These are phyloP conservation scores for Jaltomata sinuosa DNA, from an alignment of 257 asterid genomes.

Conservation along the genomic window DNA sequence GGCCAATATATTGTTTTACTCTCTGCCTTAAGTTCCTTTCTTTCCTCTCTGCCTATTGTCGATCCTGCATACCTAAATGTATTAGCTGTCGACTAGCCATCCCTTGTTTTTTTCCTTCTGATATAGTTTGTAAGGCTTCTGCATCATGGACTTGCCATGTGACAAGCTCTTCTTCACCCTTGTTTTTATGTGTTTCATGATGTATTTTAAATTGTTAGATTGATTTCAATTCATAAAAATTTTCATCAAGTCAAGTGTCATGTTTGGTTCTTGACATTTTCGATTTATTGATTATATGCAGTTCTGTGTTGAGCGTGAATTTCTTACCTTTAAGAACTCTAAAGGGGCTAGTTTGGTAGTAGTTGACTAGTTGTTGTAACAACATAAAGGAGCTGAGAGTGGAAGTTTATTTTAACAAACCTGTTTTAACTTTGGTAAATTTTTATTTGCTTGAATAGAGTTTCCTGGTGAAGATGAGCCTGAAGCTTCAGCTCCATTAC, in stretches of 20 bases:
- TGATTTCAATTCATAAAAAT: neutral
- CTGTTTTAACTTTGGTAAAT: neutral
- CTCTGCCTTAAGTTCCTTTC: neutral
- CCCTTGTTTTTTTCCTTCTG: neutral
- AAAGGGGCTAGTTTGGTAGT: neutral
- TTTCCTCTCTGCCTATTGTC: neutral
- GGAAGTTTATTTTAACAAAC: neutral
- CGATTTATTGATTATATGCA: neutral
- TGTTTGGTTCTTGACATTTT: neutral
- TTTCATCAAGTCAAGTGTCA: neutral
- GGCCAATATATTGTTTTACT: neutral
- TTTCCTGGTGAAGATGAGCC: slow-evolving; percentile 59
- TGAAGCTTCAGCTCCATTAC: slow-evolving; percentile 55
- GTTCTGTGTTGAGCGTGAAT: neutral
- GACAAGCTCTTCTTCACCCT: neutral
- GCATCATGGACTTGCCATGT: neutral
- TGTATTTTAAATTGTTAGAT: neutral
- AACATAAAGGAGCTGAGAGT: neutral
- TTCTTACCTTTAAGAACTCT: neutral
- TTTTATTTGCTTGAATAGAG: slow-evolving; percentile 30
- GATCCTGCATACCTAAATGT: neutral
- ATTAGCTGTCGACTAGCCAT: neutral
- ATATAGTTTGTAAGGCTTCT: neutral
- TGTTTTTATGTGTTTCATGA: neutral
- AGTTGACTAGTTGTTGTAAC: neutral